phyloP scores from a whole-genome alignment of 1,139 yeast species.

The Saccharomyces hybrid region DNA sequence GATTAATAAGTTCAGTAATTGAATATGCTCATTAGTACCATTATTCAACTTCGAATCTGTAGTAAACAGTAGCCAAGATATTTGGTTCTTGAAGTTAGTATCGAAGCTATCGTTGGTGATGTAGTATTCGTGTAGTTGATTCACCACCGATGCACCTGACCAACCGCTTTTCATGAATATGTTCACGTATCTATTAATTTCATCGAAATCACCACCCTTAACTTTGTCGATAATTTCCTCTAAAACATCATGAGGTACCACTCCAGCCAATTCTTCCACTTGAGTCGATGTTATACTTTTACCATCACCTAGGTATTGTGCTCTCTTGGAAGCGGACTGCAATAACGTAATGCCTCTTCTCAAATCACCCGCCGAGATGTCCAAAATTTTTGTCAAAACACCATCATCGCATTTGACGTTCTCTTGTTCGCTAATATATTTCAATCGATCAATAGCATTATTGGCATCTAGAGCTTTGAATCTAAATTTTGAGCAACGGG shows the following conservation, averaged over 20 bases:
- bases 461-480: constrained; percentile 69
- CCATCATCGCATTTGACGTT: constrained; percentile 41
- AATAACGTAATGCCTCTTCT: constrained; percentile 87
- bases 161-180: constrained; percentile 68
- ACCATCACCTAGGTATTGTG: constrained; percentile 17
- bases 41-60: constrained; percentile 69
- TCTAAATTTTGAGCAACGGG: constrained; percentile 91
- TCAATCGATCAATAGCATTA: constrained; percentile 62
- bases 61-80: constrained; percentile 61
- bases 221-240: constrained; percentile 36
- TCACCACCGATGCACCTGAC: constrained; percentile 74
- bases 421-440: constrained; percentile 48
- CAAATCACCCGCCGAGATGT: constrained; percentile 77
- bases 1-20: constrained; percentile 61
- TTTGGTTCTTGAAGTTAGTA: constrained; percentile 52
- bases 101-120: constrained; percentile 50
- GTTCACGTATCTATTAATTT: constrained; percentile 44
- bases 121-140: constrained; percentile 71
- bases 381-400: constrained; percentile 55
- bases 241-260: constrained; percentile 55
- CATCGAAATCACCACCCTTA: constrained; percentile 36
- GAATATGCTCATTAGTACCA: constrained; percentile 90
- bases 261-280: constrained; percentile 72
- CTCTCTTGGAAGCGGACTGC: constrained; percentile 76
- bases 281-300: constrained; percentile 34